phyloP scores from a whole-genome alignment of 495 filamentous ascomycete species.

The Trichodelitschia bisporula region DNA sequence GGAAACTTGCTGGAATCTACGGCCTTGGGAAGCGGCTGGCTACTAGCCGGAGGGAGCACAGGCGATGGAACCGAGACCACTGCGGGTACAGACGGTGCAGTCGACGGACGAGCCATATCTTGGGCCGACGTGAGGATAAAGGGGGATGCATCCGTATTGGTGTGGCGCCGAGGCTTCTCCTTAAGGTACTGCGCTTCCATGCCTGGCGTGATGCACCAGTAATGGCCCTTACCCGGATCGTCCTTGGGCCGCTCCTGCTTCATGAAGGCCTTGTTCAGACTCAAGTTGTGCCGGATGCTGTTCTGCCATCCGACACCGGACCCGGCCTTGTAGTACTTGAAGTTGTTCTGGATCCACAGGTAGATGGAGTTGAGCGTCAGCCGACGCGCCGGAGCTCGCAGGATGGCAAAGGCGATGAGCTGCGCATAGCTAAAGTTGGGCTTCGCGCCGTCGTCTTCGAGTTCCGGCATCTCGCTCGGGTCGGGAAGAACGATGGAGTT shows the following conservation, averaged over 20 bases:
- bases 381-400: constrained; percentile 59
- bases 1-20: constrained; percentile 22
- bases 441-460: constrained; percentile 74
- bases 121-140: constrained; percentile 10
- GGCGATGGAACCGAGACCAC: too few relatives aligned
- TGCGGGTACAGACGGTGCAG: constrained; percentile 13
- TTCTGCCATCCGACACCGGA: constrained; percentile 90
- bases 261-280: constrained; percentile 87
- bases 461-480: constrained; percentile 48
- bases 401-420: constrained; percentile 93
- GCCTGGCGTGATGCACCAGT: constrained; percentile 82
- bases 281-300: constrained; percentile 96
- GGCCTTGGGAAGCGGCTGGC: constrained; percentile 7
- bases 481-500: constrained; percentile 30
- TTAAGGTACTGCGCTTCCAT: constrained; percentile 73
- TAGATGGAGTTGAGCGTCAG: constrained; percentile 94
- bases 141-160: constrained; percentile 15
- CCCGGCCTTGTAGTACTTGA: constrained; percentile 56
- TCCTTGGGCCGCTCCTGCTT: constrained; percentile 93
- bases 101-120: constrained; percentile 10
- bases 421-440: constrained; percentile 79
- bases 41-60: constrained; percentile 13
- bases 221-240: constrained; percentile 95
- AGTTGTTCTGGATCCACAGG: constrained; percentile 95
- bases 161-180: constrained; percentile 45